phyloP scores from a whole-genome alignment of 441 rosid species.

The Mallotus japonicus region DNA sequence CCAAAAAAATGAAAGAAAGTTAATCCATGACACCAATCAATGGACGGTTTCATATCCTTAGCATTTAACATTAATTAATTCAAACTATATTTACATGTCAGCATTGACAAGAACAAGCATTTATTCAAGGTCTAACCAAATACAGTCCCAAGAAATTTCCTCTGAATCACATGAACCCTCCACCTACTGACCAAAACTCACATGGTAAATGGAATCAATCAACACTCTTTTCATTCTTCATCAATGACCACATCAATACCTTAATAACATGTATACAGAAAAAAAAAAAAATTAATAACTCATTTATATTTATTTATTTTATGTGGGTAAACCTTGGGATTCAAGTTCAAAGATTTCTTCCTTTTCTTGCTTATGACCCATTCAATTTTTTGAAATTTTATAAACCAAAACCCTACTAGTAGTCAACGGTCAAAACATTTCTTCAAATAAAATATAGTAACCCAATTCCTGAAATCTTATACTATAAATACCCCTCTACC shows the following conservation, averaged over 20 bases:
- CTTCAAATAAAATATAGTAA: not conserved
- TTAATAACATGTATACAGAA: not conserved
- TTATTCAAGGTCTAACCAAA: slow-evolving; percentile 19
- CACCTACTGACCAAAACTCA: not conserved
- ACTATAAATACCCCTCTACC: slow-evolving; percentile 27
- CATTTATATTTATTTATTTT: too few relatives aligned
- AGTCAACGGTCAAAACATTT: slow-evolving; percentile 35
- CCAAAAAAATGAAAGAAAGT: not conserved
- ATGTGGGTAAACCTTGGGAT: slow-evolving; percentile 12
- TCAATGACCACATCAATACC: not conserved
- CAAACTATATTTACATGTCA: slow-evolving; percentile 1
- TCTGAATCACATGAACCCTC: not conserved
- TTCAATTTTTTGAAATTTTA: slow-evolving; percentile 18
- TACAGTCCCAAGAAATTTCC: slow-evolving; percentile 23
- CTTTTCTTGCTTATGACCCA: slow-evolving; percentile 20
- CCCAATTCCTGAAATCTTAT: not conserved
- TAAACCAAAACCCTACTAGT: not conserved
- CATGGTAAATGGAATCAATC: slow-evolving; percentile 6
- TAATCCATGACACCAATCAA: not conserved
- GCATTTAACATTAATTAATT: not conserved
- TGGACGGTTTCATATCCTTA: not conserved
- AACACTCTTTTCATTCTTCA: not conserved
- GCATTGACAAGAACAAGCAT: slow-evolving; percentile 4
- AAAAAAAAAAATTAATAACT: not conserved
- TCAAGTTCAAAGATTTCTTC: slow-evolving; percentile 12